Conservation (phyloP, 2,329 filamentous ascomycete genomes). For the Aspergillus quadricinctus region DNA sequence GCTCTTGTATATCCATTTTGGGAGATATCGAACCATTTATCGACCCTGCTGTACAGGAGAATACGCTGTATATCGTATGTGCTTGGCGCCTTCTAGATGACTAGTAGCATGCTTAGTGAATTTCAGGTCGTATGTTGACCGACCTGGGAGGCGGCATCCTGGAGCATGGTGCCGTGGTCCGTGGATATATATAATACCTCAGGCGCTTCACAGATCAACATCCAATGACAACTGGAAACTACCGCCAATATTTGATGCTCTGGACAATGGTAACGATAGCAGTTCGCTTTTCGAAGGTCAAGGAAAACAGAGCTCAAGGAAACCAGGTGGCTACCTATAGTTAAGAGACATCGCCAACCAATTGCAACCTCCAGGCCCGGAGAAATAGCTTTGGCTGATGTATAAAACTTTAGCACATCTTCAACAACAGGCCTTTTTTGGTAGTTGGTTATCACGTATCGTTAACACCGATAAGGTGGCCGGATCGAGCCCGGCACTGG, state of each 20-base stretch:
- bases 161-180: too few species aligned
- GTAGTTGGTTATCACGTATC: constrained; percentile 28
- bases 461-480: constrained; percentile 29
- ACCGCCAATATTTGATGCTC: background rate
- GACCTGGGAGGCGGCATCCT: too few species aligned
- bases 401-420: too few species aligned
- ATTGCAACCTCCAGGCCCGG: too few species aligned
- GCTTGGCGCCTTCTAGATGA: background rate
- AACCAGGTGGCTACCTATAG: background rate
- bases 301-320: background rate
- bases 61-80: background rate
- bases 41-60: background rate
- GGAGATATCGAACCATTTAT: background rate
- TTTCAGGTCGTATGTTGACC: background rate
- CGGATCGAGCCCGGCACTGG: constrained; percentile 16
- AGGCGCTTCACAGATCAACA: too few species aligned
- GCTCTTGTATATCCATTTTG: background rate
- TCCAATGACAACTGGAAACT: background rate
- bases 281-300: background rate
- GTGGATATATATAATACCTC: too few species aligned
- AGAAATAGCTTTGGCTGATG: too few species aligned
- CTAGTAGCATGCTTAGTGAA: background rate
- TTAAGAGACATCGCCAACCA: background rate
- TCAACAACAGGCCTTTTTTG: too few species aligned
- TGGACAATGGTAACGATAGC: background rate